A percentile compares a stretch with the other conserved stretches of the same genome.
Evolutionary conservation across 345 rosid species (phyloP).

Genomic region (Mallotus nudiflorus): DNA sequence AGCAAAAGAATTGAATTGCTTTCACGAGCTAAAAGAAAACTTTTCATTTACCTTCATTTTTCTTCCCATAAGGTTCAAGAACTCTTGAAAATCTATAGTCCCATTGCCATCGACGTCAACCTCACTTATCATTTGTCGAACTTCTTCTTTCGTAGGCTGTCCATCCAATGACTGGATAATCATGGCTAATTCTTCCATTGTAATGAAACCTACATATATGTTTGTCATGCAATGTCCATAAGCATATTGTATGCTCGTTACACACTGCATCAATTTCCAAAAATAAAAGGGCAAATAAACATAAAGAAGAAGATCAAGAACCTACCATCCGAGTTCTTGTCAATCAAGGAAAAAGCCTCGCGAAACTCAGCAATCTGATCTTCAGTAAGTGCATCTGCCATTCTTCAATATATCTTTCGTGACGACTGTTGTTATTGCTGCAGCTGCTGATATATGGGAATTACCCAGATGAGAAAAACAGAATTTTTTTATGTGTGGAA

Average conservation of each 20-base stretch:
- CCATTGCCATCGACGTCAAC: constrained; percentile 41
- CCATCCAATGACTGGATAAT: constrained; percentile 43
- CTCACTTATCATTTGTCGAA: constrained; percentile 46
- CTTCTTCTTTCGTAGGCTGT: constrained; percentile 47
- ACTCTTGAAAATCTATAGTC: constrained; percentile 40
- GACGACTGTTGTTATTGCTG: too few relatives aligned
- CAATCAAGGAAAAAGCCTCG: constrained; percentile 56
- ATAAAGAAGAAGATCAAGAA: neutral
- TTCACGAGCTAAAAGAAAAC: too few relatives aligned
- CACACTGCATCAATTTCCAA: too few relatives aligned
- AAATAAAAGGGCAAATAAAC: too few relatives aligned
- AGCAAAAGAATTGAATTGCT: neutral
- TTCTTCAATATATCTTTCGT: neutral
- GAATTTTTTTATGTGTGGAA: too few relatives aligned
- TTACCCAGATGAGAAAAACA: too few relatives aligned
- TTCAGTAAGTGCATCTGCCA: constrained; percentile 47
- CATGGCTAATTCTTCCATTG: constrained; percentile 42
- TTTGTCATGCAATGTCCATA: neutral
- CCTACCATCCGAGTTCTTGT: constrained; percentile 55
- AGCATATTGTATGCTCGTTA: too few relatives aligned
- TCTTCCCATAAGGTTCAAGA: constrained; percentile 46
- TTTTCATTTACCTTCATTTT: constrained; percentile 40
- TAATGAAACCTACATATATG: constrained; percentile 40
- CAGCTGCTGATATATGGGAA: too few relatives aligned
- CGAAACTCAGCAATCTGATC: constrained; percentile 52